Conservation (phyloP, 1,139 yeast genomes). For the Lodderomyces oxycetoniae region DNA sequence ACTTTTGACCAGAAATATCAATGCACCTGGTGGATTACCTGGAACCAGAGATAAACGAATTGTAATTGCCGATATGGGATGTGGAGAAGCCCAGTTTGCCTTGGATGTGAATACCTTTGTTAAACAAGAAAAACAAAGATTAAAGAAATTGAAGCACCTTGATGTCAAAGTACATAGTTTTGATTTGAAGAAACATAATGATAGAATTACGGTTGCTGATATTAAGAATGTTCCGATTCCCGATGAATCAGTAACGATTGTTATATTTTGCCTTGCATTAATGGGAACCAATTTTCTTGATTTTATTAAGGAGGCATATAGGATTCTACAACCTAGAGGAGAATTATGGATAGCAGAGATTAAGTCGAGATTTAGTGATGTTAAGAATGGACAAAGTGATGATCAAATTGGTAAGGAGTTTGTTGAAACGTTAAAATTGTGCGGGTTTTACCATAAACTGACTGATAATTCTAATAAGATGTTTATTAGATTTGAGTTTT, state of each 20-base stretch:
- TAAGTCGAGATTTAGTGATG: slow-evolving; percentile 80
- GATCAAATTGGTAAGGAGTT: slow-evolving; percentile 63
- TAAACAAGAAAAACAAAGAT: slow-evolving; percentile 31
- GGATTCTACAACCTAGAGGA: slow-evolving; percentile 85
- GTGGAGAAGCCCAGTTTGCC: slow-evolving; percentile 93
- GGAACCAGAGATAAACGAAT: slow-evolving; percentile 53
- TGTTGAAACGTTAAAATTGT: slow-evolving; percentile 65
- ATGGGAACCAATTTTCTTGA: slow-evolving; percentile 98
- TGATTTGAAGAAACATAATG: slow-evolving; percentile 82
- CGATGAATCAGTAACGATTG: slow-evolving; percentile 76
- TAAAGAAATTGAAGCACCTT: slow-evolving; percentile 35
- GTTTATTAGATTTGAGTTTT: slow-evolving; percentile 93
- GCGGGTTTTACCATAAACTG: slow-evolving; percentile 82
- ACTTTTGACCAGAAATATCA: slow-evolving; percentile 56
- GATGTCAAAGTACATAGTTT: slow-evolving; percentile 76
- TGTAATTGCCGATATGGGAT: slow-evolving; percentile 95
- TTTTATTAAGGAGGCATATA: slow-evolving; percentile 82
- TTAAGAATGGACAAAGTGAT: slow-evolving; percentile 21
- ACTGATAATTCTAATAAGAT: slow-evolving; percentile 87
- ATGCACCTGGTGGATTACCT: slow-evolving; percentile 95
- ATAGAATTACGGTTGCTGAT: slow-evolving; percentile 91
- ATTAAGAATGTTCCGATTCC: slow-evolving; percentile 82
- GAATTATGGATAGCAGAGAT: slow-evolving; percentile 98
- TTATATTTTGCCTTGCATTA: slow-evolving; percentile 83
- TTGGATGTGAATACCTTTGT: slow-evolving; percentile 54